Base-by-base conservation (phyloP, 1,139 yeast genomes). In the Geotrichum cucujoidarum region DNA sequence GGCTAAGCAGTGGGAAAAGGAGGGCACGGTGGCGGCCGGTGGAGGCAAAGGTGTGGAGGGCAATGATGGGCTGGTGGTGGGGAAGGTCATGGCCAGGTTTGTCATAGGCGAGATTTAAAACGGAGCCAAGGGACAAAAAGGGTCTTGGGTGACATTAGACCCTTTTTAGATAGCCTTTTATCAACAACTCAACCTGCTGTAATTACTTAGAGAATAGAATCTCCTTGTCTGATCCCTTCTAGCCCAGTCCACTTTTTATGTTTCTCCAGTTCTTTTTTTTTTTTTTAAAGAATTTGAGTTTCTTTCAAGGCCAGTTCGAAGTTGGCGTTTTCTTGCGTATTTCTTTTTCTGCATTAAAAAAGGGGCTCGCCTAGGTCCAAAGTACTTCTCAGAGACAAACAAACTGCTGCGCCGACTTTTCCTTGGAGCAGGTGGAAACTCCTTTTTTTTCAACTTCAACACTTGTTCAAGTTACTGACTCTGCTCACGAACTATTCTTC, bases 31-130 rank as follows among this genome's bases (percentile, higher is more conserved):
- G 8, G 49, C 50, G 10, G 60, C 59, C 16, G 61, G 60, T 1
- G 34, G 54, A 17, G 37, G 38, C 2, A 45, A 62, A 17, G 48
- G 57, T 4, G 24, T 40, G 4, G 33, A 35, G 14, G 50, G 52
- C 8, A 59, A 66, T 40, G 66, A 67, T 43, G 69, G 71, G 0
- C 45, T 43, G 1, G 51, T 51, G 7, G 35, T 68, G 17, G 65
- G 63, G 14, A 53, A 56, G 43, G 50, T 60, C n/a, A 60, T 68
- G 29, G 62, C 65, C 14, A 52, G 61, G 30, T 69, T 70, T 49
- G 54, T 66, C 27, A 6, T 10, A 24, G 10, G 34, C 5, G 27
- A 6, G 27, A 24, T 10, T 10, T 10, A 10, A 10, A 24, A 24
- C 6, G 10, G 8, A 24, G 34, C 34, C 14, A 7, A 31, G 13